Evolutionary conservation across 2,329 filamentous ascomycete species (phyloP).

Genomic region (Metarhizium robertsii): DNA sequence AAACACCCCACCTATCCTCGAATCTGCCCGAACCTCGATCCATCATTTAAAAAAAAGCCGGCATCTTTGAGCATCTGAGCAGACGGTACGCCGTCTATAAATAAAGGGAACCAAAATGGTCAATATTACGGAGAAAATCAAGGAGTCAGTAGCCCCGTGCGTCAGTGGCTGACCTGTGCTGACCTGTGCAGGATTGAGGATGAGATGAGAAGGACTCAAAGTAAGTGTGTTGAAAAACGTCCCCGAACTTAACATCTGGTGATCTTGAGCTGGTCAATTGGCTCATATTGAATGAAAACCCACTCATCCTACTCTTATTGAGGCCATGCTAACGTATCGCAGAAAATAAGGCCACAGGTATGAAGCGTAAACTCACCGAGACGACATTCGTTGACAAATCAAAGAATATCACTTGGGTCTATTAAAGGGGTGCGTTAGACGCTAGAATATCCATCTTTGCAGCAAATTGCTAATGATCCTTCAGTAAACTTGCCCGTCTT

Average conservation of each 20-base stretch:
- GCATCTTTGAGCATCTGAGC: neutral
- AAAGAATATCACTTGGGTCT: slow-evolving; percentile 96
- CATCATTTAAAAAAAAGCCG: neutral
- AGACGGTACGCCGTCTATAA: slow-evolving; percentile 23
- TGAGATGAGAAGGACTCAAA: slow-evolving; percentile 98
- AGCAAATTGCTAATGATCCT: slow-evolving; percentile 50
- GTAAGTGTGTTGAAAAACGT: slow-evolving; percentile 43
- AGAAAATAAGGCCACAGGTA: slow-evolving; percentile 99
- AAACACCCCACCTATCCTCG: neutral
- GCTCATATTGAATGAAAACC: neutral
- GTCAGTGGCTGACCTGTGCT: slow-evolving; percentile 10
- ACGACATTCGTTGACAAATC: slow-evolving; percentile 9
- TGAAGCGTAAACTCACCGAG: slow-evolving; percentile 17
- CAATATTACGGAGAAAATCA: slow-evolving; percentile 99
- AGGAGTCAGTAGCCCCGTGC: slow-evolving; percentile 59
- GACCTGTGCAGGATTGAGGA: slow-evolving; percentile 77
- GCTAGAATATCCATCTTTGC: neutral
- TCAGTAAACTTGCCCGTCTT: slow-evolving; percentile 87
- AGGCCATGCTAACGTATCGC: slow-evolving; percentile 19
- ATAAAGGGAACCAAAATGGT: slow-evolving; percentile 59
- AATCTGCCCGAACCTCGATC: neutral
- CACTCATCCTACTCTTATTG: neutral
- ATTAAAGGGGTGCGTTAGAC: slow-evolving; percentile 69
- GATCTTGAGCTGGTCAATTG: neutral
- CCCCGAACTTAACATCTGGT: neutral